Base-by-base conservation (phyloP, 106 monocot species). In the Gastrodia elata region DNA sequence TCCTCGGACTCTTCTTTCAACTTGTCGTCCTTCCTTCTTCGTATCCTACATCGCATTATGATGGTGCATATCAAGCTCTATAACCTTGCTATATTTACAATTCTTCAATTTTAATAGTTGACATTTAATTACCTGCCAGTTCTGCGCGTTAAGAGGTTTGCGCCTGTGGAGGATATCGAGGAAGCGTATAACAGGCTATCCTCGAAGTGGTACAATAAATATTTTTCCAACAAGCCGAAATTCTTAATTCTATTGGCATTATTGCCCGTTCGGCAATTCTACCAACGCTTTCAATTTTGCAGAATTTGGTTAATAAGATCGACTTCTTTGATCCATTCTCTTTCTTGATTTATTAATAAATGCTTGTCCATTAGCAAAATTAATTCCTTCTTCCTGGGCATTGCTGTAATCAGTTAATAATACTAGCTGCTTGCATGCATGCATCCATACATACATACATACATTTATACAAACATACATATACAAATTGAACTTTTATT, bases 1-100 rank as follows among this genome's bases (percentile, higher is more conserved):
- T 78, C 25, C 20, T 81, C 40, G 96, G 92, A 16, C 77, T 97
- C 82, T 82, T 97, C 83, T 97, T 90, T 81, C 90, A 97, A 57
- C 86, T 97, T 69, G 75, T 90, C 73, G 80, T 93, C 64, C 86
- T 93, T 38, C 97, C 97, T 24, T 71, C 79, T 30, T 81, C 90
- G 16, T 92, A 77, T 73, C 92, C 97, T 26, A 59, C 81, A 15
- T 76, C 86, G 32, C 97, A 97, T 73, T 97, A 92, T 80, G 85
- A 92, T 38, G 82, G 96, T 90, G 68, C 81, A 2, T 61, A 61
- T 61, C 32, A n/a, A 58, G 30, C 7, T 58, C 55, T 18, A 33
- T 46, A 15, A 0, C 24, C 27, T 22, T 33, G 14, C 25, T 64
- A 41, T 38, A 58, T 39, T 8, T 71, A 0, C 11, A 1, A 22